Evolutionary conservation across 2,329 filamentous ascomycete genomes (phyloP).

Genomic region (Alternaria sp.): DNA sequence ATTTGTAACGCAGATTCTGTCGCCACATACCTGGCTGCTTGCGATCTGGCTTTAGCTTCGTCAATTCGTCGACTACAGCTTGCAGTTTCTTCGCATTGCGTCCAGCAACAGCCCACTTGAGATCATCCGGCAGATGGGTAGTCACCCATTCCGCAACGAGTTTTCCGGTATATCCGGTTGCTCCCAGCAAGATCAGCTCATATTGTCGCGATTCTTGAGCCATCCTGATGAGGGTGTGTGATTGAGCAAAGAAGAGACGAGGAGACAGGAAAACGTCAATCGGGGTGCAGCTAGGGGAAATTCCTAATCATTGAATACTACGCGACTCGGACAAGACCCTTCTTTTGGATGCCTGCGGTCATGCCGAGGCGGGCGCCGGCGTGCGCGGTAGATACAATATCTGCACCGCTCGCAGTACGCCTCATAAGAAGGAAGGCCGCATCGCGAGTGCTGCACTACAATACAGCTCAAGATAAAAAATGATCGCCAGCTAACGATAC

Average conservation of each 20-base stretch:
- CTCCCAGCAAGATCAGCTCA: constrained; percentile 70
- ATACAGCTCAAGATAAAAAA: neutral
- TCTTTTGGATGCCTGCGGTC: constrained; percentile 26
- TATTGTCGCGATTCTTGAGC: constrained; percentile 57
- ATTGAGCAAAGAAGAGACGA: constrained; percentile 10
- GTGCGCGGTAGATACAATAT: constrained; percentile 9
- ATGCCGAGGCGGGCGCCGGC: constrained; percentile 18
- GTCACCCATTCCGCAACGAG: constrained; percentile 78
- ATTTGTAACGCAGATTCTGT: neutral
- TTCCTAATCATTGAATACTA: constrained; percentile 15
- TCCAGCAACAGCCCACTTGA: constrained; percentile 89
- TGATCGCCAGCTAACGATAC: neutral
- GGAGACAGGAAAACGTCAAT: neutral
- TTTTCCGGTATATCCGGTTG: constrained; percentile 83
- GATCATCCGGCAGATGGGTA: constrained; percentile 70
- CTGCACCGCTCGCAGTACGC: neutral
- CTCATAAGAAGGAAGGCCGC: neutral
- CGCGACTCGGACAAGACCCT: constrained; percentile 26
- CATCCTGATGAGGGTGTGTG: constrained; percentile 24
- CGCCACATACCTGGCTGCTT: constrained; percentile 66
- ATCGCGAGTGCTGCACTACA: neutral
- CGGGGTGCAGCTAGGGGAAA: constrained; percentile 8
- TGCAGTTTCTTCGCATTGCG: constrained; percentile 79
- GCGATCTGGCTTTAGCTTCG: constrained; percentile 71
- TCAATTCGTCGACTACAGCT: constrained; percentile 69